Percentiles rank a stretch among this genome's conserved stretches.
Evolutionary conservation across 768 basidiomycete species (phyloP).

Genomic region (Lenzites betulinus): DNA sequence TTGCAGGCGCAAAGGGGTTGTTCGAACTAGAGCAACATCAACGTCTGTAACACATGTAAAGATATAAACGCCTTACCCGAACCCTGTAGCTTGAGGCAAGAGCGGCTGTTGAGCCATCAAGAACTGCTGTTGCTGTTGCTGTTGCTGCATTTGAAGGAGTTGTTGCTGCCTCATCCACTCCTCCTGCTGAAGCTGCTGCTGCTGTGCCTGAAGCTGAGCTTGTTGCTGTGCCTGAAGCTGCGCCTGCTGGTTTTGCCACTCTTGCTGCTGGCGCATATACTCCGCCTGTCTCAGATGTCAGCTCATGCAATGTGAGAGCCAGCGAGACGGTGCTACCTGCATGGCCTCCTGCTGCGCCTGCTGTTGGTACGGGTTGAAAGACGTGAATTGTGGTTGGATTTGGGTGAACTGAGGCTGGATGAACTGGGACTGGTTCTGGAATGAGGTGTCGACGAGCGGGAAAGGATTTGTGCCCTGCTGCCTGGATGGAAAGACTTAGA

Average conservation of each 20-base stretch:
- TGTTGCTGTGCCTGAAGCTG: conserved; percentile 46
- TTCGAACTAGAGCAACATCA: conserved; percentile 62
- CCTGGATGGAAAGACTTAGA: conserved; percentile 15
- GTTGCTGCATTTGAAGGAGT: conserved; percentile 48
- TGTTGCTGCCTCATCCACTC: conserved; percentile 68
- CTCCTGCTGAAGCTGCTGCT: conserved; percentile 49
- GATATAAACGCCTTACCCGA: conserved; percentile 51
- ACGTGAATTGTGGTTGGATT: conserved; percentile 83
- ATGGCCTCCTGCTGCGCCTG: conserved; percentile 89
- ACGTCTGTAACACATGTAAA: background rate
- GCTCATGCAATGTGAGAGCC: background rate
- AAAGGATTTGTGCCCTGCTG: conserved; percentile 52
- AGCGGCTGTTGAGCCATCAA: conserved; percentile 48
- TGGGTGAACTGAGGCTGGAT: conserved; percentile 79
- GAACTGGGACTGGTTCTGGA: conserved; percentile 42
- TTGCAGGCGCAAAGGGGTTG: conserved; percentile 83
- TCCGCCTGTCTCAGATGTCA: conserved; percentile 37
- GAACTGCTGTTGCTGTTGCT: conserved; percentile 52
- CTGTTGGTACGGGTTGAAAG: conserved; percentile 93
- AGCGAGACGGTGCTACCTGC: conserved; percentile 44
- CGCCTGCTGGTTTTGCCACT: conserved; percentile 70
- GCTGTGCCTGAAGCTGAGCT: conserved; percentile 49
- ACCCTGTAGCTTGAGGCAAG: conserved; percentile 69
- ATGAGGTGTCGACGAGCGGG: conserved; percentile 61
- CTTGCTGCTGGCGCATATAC: conserved; percentile 56